Percentiles rank a stretch among this genome's conserved stretches.
Conservation (phyloP, 768 basidiomycete species). For the Panellus pusillus region DNA sequence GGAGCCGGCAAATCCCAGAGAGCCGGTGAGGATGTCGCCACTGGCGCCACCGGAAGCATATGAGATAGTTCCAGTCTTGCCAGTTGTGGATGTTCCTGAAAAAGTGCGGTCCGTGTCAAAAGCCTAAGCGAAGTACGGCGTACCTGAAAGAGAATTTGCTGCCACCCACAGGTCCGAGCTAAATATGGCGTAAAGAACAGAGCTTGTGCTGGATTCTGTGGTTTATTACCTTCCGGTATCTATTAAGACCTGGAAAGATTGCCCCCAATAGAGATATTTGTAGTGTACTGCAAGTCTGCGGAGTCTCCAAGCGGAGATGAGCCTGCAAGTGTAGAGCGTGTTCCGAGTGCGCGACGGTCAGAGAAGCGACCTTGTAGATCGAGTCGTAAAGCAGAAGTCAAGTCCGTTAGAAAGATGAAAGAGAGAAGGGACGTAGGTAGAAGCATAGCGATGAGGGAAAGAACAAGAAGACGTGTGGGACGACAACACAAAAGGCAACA, state of each 20-base stretch:
- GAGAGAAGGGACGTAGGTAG: constrained; percentile 43
- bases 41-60: constrained; percentile 70
- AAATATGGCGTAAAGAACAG: constrained; percentile 7
- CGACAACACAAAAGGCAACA: constrained; percentile 20
- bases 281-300: constrained; percentile 71
- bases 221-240: constrained; percentile 71
- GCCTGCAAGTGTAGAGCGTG: constrained; percentile 22
- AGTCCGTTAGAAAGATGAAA: constrained; percentile 41
- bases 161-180: constrained; percentile 80
- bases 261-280: constrained; percentile 71
- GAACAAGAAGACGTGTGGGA: constrained; percentile 20
- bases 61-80: constrained; percentile 52
- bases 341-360: constrained; percentile 31
- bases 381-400: constrained; percentile 33
- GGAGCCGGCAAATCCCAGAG: constrained; percentile 55
- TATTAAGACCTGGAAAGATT: constrained; percentile 57
- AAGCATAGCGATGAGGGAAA: constrained; percentile 22
- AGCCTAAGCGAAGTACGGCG: too few relatives aligned
- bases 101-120: constrained; percentile 27
- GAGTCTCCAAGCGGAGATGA: constrained; percentile 57
- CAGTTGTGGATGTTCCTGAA: constrained; percentile 53
- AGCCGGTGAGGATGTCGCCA: constrained; percentile 59
- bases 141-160: too few relatives aligned
- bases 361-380: constrained; percentile 36
- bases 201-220: neutral